phyloP scores from a whole-genome alignment of 1,284 basidiomycete species.

The Tilletia walkeri region DNA sequence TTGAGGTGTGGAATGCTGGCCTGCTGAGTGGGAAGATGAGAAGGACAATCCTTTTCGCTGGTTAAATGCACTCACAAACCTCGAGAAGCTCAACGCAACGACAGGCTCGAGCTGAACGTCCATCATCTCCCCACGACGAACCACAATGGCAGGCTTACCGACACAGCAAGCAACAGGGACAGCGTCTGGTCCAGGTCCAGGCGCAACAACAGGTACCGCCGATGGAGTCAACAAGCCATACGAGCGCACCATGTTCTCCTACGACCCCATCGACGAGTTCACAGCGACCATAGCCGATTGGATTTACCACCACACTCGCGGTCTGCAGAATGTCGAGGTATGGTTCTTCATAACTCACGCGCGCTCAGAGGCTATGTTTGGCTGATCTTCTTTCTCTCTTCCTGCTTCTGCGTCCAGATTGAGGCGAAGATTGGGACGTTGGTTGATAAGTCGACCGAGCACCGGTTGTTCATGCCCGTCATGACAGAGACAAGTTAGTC shows the following conservation, averaged over 20 bases:
- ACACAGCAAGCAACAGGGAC: too few relatives aligned
- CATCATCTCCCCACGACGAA: too few relatives aligned
- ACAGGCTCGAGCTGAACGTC: too few relatives aligned
- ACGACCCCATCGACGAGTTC: conserved; percentile 91
- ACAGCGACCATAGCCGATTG: conserved; percentile 88
- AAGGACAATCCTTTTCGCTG: too few relatives aligned
- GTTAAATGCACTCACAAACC: too few relatives aligned
- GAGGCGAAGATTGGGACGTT: conserved; percentile 90
- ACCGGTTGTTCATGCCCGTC: conserved; percentile 68
- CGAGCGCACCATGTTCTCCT: conserved; percentile 82
- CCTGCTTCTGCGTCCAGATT: conserved; percentile 61
- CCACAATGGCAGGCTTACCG: too few relatives aligned
- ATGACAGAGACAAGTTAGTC: conserved; percentile 79
- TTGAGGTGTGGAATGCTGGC: too few relatives aligned
- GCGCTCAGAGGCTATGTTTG: background rate
- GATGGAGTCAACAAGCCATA: background rate
- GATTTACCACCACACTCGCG: conserved; percentile 60
- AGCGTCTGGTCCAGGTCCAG: too few relatives aligned
- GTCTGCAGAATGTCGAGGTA: conserved; percentile 60
- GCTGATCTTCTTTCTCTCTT: background rate
- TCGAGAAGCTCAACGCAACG: too few relatives aligned
- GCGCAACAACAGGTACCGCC: too few relatives aligned
- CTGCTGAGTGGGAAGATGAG: too few relatives aligned
- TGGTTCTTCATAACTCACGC: conserved; percentile 23
- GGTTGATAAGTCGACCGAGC: conserved; percentile 64